phyloP scores from a whole-genome alignment of 192 early-diverging fungal species.

The Backusella parvicylindrica region DNA sequence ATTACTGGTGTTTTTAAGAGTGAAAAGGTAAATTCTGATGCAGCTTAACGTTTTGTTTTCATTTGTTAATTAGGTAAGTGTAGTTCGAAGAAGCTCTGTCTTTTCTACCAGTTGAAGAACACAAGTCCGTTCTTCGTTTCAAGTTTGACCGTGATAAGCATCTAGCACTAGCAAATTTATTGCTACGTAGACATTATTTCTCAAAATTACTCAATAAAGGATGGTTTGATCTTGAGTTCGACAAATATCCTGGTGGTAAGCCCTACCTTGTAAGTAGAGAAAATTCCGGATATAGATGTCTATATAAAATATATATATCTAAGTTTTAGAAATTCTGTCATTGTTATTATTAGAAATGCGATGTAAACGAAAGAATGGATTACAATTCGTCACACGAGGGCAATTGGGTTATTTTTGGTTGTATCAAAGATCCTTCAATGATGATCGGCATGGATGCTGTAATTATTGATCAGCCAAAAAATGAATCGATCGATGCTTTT shows the following conservation, averaged over 20 bases:
- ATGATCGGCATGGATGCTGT: constrained; percentile 18
- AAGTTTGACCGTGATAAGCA: constrained; percentile 14
- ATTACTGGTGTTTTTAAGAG: neutral
- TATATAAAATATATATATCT: neutral
- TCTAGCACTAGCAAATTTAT: neutral
- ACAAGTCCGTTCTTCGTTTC: constrained; percentile 6
- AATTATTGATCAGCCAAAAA: neutral
- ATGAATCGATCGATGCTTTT: constrained; percentile 10
- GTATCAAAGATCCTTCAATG: neutral
- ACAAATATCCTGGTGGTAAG: neutral
- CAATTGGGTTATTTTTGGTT: constrained; percentile 23
- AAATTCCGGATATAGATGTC: neutral
- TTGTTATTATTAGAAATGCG: neutral
- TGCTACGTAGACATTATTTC: constrained; percentile 17
- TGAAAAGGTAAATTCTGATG: neutral
- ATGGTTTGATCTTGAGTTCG: constrained; percentile 10
- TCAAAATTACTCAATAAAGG: neutral
- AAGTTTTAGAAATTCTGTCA: neutral
- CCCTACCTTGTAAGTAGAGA: constrained; percentile 10
- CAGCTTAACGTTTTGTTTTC: neutral
- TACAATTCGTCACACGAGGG: constrained; percentile 27
- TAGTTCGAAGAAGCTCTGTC: constrained; percentile 19
- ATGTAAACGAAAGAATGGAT: neutral
- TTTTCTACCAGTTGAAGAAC: constrained; percentile 16
- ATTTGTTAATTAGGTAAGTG: neutral